Evolutionary conservation across 2,329 filamentous ascomycete genomes (phyloP), one percentile per base, ranked within the genome.

Genomic region (Hymenoscyphus repandus): DNA sequence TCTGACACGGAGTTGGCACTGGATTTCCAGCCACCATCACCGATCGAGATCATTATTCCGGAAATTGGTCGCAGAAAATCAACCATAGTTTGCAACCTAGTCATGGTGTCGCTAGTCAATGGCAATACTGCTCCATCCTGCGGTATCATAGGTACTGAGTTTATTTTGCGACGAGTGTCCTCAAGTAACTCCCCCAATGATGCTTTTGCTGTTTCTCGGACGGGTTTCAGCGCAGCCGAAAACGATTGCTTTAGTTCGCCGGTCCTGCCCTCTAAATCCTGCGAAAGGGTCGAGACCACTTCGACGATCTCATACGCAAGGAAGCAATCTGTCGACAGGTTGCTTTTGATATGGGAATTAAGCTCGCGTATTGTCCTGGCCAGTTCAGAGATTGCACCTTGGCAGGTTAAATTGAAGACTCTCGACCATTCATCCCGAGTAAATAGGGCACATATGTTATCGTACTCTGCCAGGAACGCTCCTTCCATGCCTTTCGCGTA

Each of bases 281-380:
- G 85, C 2, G 90, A 90, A 43, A 96, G 76, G 11, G 79, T 79
- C 0, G 89, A 88, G 42, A 97, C 82, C 53, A 96, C 88, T 62
- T 96, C 92, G 31, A 95, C 88, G 31, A 97, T 88, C 66, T 99
- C 93, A 67, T 95, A 99, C 6, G 90, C 90, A 44, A 99, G 78
- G 67, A 89, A 97, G 69, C 92, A 97, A 68, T 99, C 93, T 0
- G 90, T 96, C 58, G 83, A 80, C 36, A 96, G 73, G 64, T 96
- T 91, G 37, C 79, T 74, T 65, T 91, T 90, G 69, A 97, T 90
- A 64, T 96, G 91, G 45, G 81, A 78, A 67, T 97, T 96, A 31
- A 99, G 76, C 63, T 97, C 92, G 27, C 88, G 82, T 48, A 97
- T 70, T 0, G 93, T 96, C 60, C 89, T 84, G 5, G 86, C 83